Evolutionary conservation across 129 eudicot species (phyloP), one percentile per base, ranked within the genome.

Genomic region (Lonicera japonica): DNA sequence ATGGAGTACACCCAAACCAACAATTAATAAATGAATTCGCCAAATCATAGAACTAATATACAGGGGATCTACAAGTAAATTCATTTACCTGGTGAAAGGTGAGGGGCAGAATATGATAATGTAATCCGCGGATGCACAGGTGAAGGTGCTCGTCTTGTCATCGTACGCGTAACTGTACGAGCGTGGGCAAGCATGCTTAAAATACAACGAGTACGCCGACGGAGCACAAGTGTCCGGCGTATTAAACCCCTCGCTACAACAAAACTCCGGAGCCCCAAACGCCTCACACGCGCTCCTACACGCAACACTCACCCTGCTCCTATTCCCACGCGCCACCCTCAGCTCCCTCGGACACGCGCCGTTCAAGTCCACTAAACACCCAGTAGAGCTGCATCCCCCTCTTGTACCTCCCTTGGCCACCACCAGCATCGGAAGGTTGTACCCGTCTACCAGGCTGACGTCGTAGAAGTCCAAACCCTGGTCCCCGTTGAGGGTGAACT

Each of bases 271-370:
- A 58, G 80, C 88, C 15, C 87, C 85, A 67, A 83, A 90, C 61
- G 95, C 92, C 80, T 83, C 97, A 59, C 97, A 86, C 70, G 97
- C 97, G 78, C 97, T 89, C 84, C 70, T 88, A 65, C 96, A 88
- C 47, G 96, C 96, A 53, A 88, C 86, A 47, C 83, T n/a, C n/a
- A n/a, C 73, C 48, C 72, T 58, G 22, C 82, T 75, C 21, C 71
- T 58, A 11, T 73, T 70, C 45, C 74, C 70, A 68, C 74, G 75
- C 73, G 74, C 65, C 76, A 86, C 95, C 65, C 73, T 75, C 48
- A 90, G 68, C 17, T 50, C 86, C 18, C 62, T 34, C 8, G 95
- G 97, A 29, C 97, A 90, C n/a, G 77, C 86, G 50, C 86, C 77
- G 83, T 90, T 90, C 66, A 89, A 38, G 38, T 89, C 95, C 56